These are phyloP conservation scores for Cladosporium oxysporum DNA, from an alignment of 2,329 filamentous ascomycete species.

Conservation along the genomic window DNA sequence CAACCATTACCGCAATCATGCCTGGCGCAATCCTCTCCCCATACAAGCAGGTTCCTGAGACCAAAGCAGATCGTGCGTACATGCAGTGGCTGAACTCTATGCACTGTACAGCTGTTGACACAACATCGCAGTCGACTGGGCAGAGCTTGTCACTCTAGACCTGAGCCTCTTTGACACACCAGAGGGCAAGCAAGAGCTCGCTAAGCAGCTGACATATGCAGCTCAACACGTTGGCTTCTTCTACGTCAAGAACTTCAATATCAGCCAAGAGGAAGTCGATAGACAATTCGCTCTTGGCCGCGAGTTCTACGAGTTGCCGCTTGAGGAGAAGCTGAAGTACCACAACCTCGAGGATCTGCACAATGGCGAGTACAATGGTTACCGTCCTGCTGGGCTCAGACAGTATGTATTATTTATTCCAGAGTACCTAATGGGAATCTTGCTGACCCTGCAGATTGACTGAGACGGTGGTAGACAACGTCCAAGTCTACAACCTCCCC, in stretches of 20 bases:
- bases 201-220: conserved; percentile 57
- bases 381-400: conserved; percentile 15
- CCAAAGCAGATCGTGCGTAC: conserved; percentile 30
- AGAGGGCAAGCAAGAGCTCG: conserved; percentile 56
- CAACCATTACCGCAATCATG: not conserved
- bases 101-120: not conserved
- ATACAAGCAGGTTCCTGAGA: conserved; percentile 37
- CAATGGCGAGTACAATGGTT: conserved; percentile 37
- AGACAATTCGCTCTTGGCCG: conserved; percentile 63
- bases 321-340: conserved; percentile 62
- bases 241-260: conserved; percentile 63
- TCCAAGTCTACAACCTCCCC: conserved; percentile 62
- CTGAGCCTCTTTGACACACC: conserved; percentile 56
- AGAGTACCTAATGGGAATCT: not conserved
- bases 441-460: conserved; percentile 9
- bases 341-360: conserved; percentile 35
- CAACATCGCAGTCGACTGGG: conserved; percentile 44
- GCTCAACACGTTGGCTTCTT: conserved; percentile 57
- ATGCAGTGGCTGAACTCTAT: not conserved
- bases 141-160: conserved; percentile 60
- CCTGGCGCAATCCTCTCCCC: conserved; percentile 23
- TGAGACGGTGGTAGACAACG: conserved; percentile 48
- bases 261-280: conserved; percentile 62
- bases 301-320: conserved; percentile 58
- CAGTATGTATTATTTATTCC: not conserved